Conservation (phyloP, 2,329 filamentous ascomycete species). For the Allantophomopsis cytisporea region DNA sequence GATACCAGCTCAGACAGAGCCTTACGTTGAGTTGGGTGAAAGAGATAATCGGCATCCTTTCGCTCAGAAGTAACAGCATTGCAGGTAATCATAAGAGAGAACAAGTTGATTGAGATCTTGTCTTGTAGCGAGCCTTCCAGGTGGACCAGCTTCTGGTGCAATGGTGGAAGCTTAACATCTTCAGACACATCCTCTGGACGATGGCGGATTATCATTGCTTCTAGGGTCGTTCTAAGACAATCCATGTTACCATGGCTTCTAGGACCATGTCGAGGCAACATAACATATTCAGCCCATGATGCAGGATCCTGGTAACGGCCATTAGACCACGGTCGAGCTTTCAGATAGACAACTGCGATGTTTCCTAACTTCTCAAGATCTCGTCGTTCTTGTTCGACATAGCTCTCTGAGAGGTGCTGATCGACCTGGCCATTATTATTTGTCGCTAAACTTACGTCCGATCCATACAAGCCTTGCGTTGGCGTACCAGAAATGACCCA, state of each 20-base stretch:
- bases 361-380: slow-evolving; percentile 54
- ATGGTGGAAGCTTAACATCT: slow-evolving; percentile 52
- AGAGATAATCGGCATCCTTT: slow-evolving; percentile 76
- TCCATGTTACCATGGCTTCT: slow-evolving; percentile 41
- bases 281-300: slow-evolving; percentile 63
- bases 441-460: slow-evolving; percentile 27
- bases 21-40: slow-evolving; percentile 61
- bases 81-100: slow-evolving; percentile 69
- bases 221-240: slow-evolving; percentile 56
- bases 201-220: slow-evolving; percentile 73
- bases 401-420: slow-evolving; percentile 1
- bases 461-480: slow-evolving; percentile 67
- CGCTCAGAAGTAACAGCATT: slow-evolving; percentile 85
- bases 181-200: slow-evolving; percentile 53
- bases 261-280: slow-evolving; percentile 36
- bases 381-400: slow-evolving; percentile 35
- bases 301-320: slow-evolving; percentile 40
- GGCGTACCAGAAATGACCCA: slow-evolving; percentile 92
- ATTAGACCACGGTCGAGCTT: slow-evolving; percentile 68
- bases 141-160: slow-evolving; percentile 58
- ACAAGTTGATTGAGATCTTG: slow-evolving; percentile 70
- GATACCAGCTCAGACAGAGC: slow-evolving; percentile 54
- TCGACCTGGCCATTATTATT: neutral
- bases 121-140: slow-evolving; percentile 78
- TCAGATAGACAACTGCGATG: slow-evolving; percentile 58